A percentile compares a stretch with the other conserved stretches of the same genome.
phyloP scores from a whole-genome alignment of 2,329 filamentous ascomycete species.

The Sclerotinia sclerotiorum region DNA sequence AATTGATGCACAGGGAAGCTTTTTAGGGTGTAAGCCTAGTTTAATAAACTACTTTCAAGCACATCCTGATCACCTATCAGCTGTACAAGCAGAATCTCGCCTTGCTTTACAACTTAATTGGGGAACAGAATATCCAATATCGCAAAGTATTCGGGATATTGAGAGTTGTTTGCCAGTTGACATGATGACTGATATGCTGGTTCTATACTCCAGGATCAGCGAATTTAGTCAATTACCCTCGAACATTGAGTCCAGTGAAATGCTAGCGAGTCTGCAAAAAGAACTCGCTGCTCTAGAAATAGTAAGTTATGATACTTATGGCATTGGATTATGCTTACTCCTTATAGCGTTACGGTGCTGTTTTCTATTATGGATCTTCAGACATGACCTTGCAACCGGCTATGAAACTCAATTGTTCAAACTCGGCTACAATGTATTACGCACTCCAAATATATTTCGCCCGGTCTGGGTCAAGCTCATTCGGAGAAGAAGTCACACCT shows the following conservation, averaged over 20 bases:
- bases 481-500: not conserved
- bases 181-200: conserved; percentile 27
- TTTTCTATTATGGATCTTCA: conserved; percentile 26
- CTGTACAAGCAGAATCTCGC: conserved; percentile 22
- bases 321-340: not conserved
- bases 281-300: conserved; percentile 1
- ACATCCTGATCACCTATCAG: conserved; percentile 11
- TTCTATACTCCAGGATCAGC: conserved; percentile 21
- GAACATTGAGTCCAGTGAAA: not conserved
- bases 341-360: not conserved
- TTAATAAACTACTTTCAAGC: conserved; percentile 24
- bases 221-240: not conserved
- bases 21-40: conserved; percentile 25
- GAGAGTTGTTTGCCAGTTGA: conserved; percentile 26
- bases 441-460: conserved; percentile 23
- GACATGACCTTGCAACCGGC: conserved; percentile 26
- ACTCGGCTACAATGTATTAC: conserved; percentile 24
- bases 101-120: conserved; percentile 27
- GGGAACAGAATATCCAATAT: conserved; percentile 26
- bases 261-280: not conserved
- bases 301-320: not conserved
- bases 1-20: conserved; percentile 27
- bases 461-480: not conserved
- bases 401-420: conserved; percentile 27
- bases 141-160: conserved; percentile 27